phyloP scores from a whole-genome alignment of 257 asterid genomes.

The Lithospermum erythrorhizon region DNA sequence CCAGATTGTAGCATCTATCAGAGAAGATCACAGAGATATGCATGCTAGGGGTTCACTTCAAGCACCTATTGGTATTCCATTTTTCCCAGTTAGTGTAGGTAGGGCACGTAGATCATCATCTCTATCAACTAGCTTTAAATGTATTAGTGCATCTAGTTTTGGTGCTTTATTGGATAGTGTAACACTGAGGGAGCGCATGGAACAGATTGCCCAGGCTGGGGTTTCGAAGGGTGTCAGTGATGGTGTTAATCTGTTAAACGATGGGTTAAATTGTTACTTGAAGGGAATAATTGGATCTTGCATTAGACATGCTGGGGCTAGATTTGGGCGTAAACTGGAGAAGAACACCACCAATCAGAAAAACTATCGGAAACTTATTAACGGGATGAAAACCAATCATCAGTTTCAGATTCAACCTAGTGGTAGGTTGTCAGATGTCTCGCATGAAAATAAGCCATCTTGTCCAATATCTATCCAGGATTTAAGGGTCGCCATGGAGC shows the following conservation, averaged over 20 bases:
- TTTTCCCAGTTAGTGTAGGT: constrained; percentile 43
- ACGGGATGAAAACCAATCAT: constrained; percentile 44
- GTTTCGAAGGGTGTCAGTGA: constrained; percentile 45
- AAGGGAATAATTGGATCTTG: constrained; percentile 47
- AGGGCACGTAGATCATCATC: constrained; percentile 38
- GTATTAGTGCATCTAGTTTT: constrained; percentile 17
- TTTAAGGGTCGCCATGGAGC: constrained; percentile 60
- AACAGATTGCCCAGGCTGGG: constrained; percentile 58
- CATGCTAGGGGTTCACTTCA: constrained; percentile 35
- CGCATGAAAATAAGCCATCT: constrained; percentile 25
- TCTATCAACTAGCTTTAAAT: constrained; percentile 21
- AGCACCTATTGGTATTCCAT: constrained; percentile 64
- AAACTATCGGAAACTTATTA: constrained; percentile 23
- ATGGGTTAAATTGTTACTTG: constrained; percentile 47
- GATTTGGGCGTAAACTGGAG: constrained; percentile 22
- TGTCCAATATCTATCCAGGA: constrained; percentile 38
- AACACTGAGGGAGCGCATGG: constrained; percentile 45
- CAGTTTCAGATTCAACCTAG: constrained; percentile 27
- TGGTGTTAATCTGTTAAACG: constrained; percentile 46
- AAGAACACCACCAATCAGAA: constrained; percentile 11
- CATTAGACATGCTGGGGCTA: constrained; percentile 35
- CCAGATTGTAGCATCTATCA: constrained; percentile 9
- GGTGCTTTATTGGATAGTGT: constrained; percentile 43
- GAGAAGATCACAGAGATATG: constrained; percentile 23
- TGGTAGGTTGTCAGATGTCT: constrained; percentile 22